A percentile compares a stretch with the other conserved stretches of the same genome.
Evolutionary conservation across 176 grass and related monocot species (phyloP).

Genomic region (Eragrostis nindensis): DNA sequence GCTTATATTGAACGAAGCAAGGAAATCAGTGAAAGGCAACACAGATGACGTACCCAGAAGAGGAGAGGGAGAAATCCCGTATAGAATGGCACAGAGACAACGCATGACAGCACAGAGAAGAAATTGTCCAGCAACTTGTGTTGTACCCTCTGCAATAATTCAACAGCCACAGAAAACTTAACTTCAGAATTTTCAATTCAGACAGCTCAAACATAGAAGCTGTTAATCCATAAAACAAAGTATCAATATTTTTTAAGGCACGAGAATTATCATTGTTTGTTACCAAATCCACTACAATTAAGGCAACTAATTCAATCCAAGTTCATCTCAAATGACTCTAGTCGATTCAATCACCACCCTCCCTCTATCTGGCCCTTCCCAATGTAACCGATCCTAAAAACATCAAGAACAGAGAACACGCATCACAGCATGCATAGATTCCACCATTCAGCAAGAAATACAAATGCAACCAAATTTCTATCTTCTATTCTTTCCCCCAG

Average conservation of each 20-base stretch:
- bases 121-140: conserved; percentile 73
- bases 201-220: neutral
- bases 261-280: neutral
- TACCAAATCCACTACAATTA: neutral
- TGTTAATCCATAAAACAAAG: conserved; percentile 4
- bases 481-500: neutral
- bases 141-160: conserved; percentile 69
- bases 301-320: neutral
- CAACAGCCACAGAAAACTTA: conserved; percentile 3
- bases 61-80: conserved; percentile 95
- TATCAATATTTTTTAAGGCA: neutral
- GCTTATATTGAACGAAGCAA: conserved; percentile 12
- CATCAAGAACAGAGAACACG: neutral
- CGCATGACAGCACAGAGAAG: conserved; percentile 84
- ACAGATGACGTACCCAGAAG: conserved; percentile 75
- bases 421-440: neutral
- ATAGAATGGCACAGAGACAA: conserved; percentile 96
- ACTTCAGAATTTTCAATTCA: conserved; percentile 1
- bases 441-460: neutral
- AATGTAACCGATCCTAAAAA: neutral
- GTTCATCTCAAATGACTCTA: neutral
- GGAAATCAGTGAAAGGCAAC: neutral
- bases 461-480: conserved; percentile 25
- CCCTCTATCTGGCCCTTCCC: neutral
- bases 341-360: neutral